Evolutionary conservation across 1,284 basidiomycete species (phyloP), one percentile per base, ranked within the genome.

Genomic region (Ganoderma boninense): DNA sequence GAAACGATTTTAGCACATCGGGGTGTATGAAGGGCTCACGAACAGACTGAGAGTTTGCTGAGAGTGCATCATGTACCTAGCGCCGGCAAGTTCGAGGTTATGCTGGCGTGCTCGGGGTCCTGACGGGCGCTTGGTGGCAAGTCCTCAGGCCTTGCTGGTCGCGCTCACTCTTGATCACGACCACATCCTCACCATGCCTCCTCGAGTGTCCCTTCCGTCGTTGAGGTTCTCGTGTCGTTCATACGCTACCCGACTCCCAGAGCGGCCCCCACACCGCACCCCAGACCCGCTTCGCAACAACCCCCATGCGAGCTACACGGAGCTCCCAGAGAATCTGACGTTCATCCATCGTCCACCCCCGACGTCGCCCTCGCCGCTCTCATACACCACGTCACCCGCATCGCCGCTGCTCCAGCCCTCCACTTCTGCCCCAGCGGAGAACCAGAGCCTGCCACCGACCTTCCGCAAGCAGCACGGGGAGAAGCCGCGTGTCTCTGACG

Each of bases 291-390:
- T 95, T 61, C 71, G 81, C 62, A 87, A 86, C 80, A 87, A 86
- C 70, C 85, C 89, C 18, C 84, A 87, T 57, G 90, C 89, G 43
- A 80, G 82, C 42, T 87, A 90, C 74, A 87, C 87, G 23, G 72
- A 84, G 14, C 81, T 93, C 54, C 80, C 85, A 4, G 88, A 88
- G 57, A 85, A 87, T 71, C 79, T 93, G 68, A 92, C 92, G 0
- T 94, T 95, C 78, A 90, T 95, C 71, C 92, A 92, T 79, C 90
- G 93, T 59, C 92, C 92, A 29, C 93, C 93, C 0, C 92, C 93
- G 0, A 88, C 90, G 2, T 86, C 89, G 11, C 90, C 91, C 6
- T 86, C 92, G 18, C 92, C 92, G 7, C 83, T 86, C 71, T 95
- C 93, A 26, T 87, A 89, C 69, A 90, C 89, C 2, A 88, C 89